Evolutionary conservation across 805 yeast genomes (phyloP), one percentile per base, ranked within the genome.

Genomic region (Wickerhamomyces queroliae): DNA sequence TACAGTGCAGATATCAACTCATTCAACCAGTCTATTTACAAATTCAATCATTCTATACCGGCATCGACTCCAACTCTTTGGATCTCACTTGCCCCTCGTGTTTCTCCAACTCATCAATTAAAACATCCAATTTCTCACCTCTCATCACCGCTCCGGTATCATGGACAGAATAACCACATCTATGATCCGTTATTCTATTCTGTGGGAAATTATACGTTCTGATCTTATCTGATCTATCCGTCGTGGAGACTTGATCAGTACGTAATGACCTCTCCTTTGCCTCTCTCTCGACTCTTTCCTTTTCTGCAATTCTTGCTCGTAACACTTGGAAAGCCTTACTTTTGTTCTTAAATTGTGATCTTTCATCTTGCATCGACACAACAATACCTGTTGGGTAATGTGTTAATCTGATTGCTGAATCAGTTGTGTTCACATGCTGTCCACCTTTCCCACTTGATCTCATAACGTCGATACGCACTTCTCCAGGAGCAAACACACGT

Each of bases 401-500:
- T 2, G 91, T 88, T 21, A 93, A 65, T 51, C 99, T 72, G 12
- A 93, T 98, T 0, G 99, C 99, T 1, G 96, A 88, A 56, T 91
- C 98, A 0, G 98, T 93, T 12, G 96, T 91, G 57, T 91, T 91
- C 27, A 91, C 99, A 56, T 91, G 98, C 65, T 91, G 99, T 0
- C 99, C 99, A 41, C 99, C 99, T 47, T 93, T 83, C 3, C 99
- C 99, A 40, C 95, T 80, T 1, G 98, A 87, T 49, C 99, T 72
- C 96, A 91, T 93, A n/a, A 93, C 89, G 58, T 93, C 99, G 4
- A 93, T 79, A 41, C 96, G 72, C 18, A 93, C 79, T 52, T 93
- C 99, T 3, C 85, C 95, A 0, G 90, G 86, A 16, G 78, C 78
- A 60, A 93, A 88, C 41, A 76, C 75, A 31, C 91, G 65, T 51